phyloP scores from a whole-genome alignment of 1,284 basidiomycete genomes.

The Apiotrichum veenhuisii region DNA sequence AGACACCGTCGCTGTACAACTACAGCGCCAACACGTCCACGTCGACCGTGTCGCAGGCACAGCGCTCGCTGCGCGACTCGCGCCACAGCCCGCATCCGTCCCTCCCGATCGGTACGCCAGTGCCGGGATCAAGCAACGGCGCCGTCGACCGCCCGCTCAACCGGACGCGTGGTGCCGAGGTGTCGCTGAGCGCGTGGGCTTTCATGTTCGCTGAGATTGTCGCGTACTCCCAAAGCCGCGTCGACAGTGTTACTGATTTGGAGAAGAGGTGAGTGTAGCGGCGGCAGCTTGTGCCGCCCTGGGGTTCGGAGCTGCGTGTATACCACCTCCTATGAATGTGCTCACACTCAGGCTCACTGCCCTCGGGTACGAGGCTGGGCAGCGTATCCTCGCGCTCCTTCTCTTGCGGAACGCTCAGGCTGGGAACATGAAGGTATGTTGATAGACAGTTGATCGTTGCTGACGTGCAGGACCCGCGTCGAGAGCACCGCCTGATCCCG shows the following conservation, averaged over 20 bases:
- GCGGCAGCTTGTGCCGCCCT: neutral
- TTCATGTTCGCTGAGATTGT: slow-evolving; percentile 90
- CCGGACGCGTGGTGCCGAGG: slow-evolving; percentile 74
- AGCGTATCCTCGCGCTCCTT: slow-evolving; percentile 60
- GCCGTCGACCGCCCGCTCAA: slow-evolving; percentile 80
- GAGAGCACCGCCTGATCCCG: slow-evolving; percentile 81
- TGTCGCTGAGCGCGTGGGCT: slow-evolving; percentile 73
- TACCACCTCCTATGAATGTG: neutral
- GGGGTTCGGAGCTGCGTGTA: neutral
- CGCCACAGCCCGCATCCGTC: slow-evolving; percentile 8
- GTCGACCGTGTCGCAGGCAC: slow-evolving; percentile 11
- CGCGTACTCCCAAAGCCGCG: slow-evolving; percentile 90
- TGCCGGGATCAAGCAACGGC: neutral
- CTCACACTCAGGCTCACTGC: slow-evolving; percentile 68
- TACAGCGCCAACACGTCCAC: slow-evolving; percentile 18
- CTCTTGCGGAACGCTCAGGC: slow-evolving; percentile 47
- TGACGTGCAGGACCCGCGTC: slow-evolving; percentile 74
- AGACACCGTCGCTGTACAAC: slow-evolving; percentile 9
- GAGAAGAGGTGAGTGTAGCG: slow-evolving; percentile 64
- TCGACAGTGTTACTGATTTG: slow-evolving; percentile 88
- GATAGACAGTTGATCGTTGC: slow-evolving; percentile 47
- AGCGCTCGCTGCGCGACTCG: slow-evolving; percentile 11
- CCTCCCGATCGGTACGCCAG: neutral
- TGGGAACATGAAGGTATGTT: slow-evolving; percentile 53
- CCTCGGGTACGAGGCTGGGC: slow-evolving; percentile 83